These are phyloP conservation scores for Cutaneotrichosporon cutaneum DNA, from an alignment of 1,284 basidiomycete genomes.

Conservation along the genomic window DNA sequence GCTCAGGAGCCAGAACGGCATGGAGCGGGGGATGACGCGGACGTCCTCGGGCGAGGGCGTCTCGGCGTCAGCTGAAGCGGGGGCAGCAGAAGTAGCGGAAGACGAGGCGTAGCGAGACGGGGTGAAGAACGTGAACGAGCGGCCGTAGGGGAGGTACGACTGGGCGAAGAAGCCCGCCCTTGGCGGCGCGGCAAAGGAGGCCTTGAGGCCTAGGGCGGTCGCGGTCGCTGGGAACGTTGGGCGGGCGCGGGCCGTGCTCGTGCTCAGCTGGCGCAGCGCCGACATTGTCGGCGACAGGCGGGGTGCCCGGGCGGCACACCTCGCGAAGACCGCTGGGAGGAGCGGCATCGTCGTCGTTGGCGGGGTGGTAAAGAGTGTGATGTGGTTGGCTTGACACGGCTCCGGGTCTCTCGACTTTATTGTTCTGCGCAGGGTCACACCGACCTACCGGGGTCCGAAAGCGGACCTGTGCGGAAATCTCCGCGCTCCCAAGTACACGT, in stretches of 20 bases:
- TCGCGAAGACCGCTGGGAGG: constrained; percentile 18
- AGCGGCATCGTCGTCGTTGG: constrained; percentile 13
- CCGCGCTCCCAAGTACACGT: not conserved
- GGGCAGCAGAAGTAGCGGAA: constrained; percentile 10
- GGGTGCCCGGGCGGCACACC: constrained; percentile 6
- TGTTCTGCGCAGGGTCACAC: not conserved
- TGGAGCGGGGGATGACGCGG: constrained; percentile 65
- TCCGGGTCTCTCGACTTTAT: not conserved
- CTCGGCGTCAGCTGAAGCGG: not conserved
- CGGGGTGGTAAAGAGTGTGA: constrained; percentile 4
- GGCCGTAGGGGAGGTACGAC: constrained; percentile 12
- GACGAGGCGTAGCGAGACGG: constrained; percentile 18
- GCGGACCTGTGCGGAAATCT: not conserved
- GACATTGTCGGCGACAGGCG: not conserved
- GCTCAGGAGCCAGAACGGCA: constrained; percentile 73
- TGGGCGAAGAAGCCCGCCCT: constrained; percentile 23
- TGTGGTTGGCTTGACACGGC: constrained; percentile 3
- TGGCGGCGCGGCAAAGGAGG: not conserved
- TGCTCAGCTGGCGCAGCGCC: not conserved
- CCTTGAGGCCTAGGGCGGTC: not conserved
- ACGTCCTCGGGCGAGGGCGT: constrained; percentile 55
- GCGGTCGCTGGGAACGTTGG: not conserved
- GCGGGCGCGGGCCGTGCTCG: constrained; percentile 4
- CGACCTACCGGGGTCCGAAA: not conserved
- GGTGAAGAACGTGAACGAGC: constrained; percentile 22